Evolutionary conservation across 2,329 filamentous ascomycete genomes (phyloP), one percentile per base, ranked within the genome.

Genomic region (Scedosporium minutisporum): DNA sequence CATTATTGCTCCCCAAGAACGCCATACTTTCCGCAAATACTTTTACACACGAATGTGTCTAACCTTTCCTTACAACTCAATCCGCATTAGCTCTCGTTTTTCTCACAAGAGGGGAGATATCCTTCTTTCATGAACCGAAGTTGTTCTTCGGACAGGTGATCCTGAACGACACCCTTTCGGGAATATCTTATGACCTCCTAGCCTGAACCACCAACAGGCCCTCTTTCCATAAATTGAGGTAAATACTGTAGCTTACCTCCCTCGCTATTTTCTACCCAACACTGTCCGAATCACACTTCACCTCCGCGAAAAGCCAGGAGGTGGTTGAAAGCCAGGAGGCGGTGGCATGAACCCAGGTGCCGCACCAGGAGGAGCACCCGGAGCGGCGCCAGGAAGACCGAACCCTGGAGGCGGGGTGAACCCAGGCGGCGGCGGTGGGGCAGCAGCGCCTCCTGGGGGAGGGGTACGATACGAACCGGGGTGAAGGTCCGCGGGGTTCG

Each of bases 401-500:
- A 80, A 80, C 0, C 68, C 69, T 23, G 63, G 48, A 18, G 75
- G 75, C 2, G 76, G 75, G 5, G 73, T 71, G 61, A 75, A 79
- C n/a, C 73, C 76, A 23, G 73, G 75, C 2, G 73, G 74, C 1
- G 44, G 62, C 3, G 72, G 70, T 1, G 75, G 73, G 5, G 74
- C 74, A 14, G 73, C 76, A 9, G 68, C 68, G 16, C 72, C 72
- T 6, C 74, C 72, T 4, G 75, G 74, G 12, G 76, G 74, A 16
- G 53, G 29, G 3, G 29, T 57, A 44, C 65, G 66, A 69, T 75
- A 76, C 65, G 69, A 68, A 29, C 76, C 76, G 0, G 78, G 78
- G 65, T 80, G 79, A 69, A 78, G 80, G 63, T 80, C 77, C 57
- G 77, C 78, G 4, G 78, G 77, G 64, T 79, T 80, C 57, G 74